These are phyloP conservation scores for Datura wrightii DNA, from an alignment of 257 asterid genomes.

Conservation along the genomic window DNA sequence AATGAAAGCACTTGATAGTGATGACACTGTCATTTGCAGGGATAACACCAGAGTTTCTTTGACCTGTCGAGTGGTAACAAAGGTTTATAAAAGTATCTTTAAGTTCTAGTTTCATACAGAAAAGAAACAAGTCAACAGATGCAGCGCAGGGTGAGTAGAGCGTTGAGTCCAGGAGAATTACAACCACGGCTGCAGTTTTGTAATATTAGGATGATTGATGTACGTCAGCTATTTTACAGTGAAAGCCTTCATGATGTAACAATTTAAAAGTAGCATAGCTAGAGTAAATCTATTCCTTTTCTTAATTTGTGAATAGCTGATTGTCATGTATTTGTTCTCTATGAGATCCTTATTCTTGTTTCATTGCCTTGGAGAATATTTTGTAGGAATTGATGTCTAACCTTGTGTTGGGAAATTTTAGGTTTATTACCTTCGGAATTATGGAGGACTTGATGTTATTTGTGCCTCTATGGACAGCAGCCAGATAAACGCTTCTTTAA, in stretches of 20 bases:
- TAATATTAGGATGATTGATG: background rate
- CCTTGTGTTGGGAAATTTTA: background rate
- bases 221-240: background rate
- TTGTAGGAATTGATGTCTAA: background rate
- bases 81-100: constrained; percentile 66
- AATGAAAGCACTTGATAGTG: constrained; percentile 36
- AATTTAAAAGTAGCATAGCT: background rate
- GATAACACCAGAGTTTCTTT: constrained; percentile 76
- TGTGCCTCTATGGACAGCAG: background rate
- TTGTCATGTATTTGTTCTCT: background rate
- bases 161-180: background rate
- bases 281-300: background rate
- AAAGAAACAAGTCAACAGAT: background rate
- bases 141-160: background rate
- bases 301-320: background rate
- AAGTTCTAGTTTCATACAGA: constrained; percentile 46
- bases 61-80: constrained; percentile 80
- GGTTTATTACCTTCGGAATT: background rate
- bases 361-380: background rate
- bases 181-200: background rate
- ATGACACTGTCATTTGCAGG: constrained; percentile 56
- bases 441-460: background rate
- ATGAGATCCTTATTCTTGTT: background rate
- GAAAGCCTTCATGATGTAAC: constrained; percentile 2
- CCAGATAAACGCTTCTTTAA: background rate